A percentile compares a stretch with the other conserved stretches of the same genome.
These are phyloP conservation scores for Cytospora paraplurivora DNA, from an alignment of 2,329 filamentous ascomycete genomes.

Conservation along the genomic window DNA sequence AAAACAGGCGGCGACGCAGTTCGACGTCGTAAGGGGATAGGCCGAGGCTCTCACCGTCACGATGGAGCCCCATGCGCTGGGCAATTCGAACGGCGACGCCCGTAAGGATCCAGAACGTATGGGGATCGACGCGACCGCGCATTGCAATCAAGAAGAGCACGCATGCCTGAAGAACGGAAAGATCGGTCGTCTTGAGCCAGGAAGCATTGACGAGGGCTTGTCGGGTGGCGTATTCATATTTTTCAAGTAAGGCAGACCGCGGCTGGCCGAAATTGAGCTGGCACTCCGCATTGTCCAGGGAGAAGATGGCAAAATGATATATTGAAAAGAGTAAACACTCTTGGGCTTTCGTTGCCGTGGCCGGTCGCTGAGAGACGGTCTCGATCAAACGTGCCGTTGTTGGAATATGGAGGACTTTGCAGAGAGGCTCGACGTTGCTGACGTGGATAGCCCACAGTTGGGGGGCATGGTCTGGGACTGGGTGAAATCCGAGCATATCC, in stretches of 20 bases:
- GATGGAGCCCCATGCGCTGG: constrained; percentile 55
- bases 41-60: constrained; percentile 43
- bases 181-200: constrained; percentile 53
- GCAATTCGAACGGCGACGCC: constrained; percentile 55
- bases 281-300: constrained; percentile 47
- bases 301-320: constrained; percentile 44
- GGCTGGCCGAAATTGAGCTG: constrained; percentile 39
- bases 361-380: constrained; percentile 28
- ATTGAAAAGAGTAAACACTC: constrained; percentile 48
- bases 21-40: constrained; percentile 51
- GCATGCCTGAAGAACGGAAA: constrained; percentile 57
- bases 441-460: too few relatives aligned
- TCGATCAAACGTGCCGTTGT: constrained; percentile 28
- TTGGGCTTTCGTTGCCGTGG: constrained; percentile 33
- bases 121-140: constrained; percentile 40
- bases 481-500: too few relatives aligned
- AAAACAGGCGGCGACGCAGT: constrained; percentile 54
- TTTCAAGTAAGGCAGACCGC: constrained; percentile 39
- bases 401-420: not conserved
- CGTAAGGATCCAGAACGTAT: constrained; percentile 54
- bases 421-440: too few relatives aligned
- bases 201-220: constrained; percentile 53
- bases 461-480: too few relatives aligned
- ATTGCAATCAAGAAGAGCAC: constrained; percentile 45
- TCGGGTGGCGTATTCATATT: constrained; percentile 46